phyloP scores from a whole-genome alignment of 257 asterid species.

The Jacaranda mimosifolia region DNA sequence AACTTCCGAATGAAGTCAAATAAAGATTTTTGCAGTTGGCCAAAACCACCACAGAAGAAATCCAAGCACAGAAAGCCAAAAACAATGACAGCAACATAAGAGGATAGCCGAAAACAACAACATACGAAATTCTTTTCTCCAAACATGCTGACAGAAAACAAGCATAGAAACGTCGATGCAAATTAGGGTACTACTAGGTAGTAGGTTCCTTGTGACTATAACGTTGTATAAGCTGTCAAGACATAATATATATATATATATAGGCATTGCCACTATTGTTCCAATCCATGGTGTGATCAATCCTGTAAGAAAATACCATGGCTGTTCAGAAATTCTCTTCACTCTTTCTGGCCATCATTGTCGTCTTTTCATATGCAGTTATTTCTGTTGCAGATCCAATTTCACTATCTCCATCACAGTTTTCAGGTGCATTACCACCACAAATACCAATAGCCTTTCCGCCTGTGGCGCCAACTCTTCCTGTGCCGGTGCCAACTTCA shows the following conservation, averaged over 20 bases:
- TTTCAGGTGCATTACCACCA: neutral
- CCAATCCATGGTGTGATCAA: neutral
- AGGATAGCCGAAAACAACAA: too few relatives aligned
- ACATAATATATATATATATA: neutral
- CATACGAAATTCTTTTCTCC: neutral
- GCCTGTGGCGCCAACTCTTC: neutral
- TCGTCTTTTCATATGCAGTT: constrained; percentile 19
- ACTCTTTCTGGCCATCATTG: constrained; percentile 34
- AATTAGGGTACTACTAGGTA: neutral
- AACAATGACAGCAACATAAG: too few relatives aligned
- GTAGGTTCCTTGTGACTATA: neutral
- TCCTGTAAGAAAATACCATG: constrained; percentile 33
- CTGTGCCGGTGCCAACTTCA: neutral
- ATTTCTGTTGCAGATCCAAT: constrained; percentile 18
- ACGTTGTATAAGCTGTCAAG: neutral
- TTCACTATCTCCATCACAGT: constrained; percentile 24
- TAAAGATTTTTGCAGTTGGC: neutral
- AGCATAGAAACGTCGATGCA: constrained; percentile 22
- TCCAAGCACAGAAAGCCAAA: neutral
- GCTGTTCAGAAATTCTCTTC: constrained; percentile 26
- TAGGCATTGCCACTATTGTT: neutral
- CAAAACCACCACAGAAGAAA: neutral
- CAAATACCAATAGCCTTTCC: neutral
- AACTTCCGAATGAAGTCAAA: neutral
- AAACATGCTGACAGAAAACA: neutral